Conservation (phyloP, 345 rosid species). For the Syzygium aromaticum region DNA sequence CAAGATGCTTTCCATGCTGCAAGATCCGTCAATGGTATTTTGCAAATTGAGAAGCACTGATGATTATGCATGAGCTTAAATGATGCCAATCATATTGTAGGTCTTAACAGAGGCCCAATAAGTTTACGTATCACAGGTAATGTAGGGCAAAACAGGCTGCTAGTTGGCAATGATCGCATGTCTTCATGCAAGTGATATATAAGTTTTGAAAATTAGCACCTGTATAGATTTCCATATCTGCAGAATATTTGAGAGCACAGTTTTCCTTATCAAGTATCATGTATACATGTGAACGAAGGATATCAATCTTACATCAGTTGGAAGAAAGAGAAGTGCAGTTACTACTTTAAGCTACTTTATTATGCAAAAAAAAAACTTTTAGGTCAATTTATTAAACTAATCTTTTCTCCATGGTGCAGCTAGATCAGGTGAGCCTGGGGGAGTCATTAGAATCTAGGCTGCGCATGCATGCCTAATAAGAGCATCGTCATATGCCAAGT, state of each 20-base stretch:
- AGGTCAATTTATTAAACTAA: neutral
- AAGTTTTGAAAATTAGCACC: neutral
- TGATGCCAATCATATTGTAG: neutral
- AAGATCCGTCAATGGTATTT: neutral
- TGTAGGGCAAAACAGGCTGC: neutral
- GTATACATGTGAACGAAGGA: neutral
- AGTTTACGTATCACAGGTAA: neutral
- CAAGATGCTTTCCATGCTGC: slow-evolving; percentile 69
- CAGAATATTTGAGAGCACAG: neutral
- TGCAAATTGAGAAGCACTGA: neutral
- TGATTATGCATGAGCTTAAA: neutral
- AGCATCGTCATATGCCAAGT: neutral
- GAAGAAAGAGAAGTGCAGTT: neutral
- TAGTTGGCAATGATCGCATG: neutral
- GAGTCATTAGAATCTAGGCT: neutral
- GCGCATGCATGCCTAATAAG: neutral
- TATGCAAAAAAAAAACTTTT: neutral
- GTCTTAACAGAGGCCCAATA: neutral
- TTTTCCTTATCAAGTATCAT: neutral
- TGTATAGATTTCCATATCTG: neutral
- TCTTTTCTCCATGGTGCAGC: neutral
- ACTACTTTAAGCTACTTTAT: neutral
- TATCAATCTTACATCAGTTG: neutral
- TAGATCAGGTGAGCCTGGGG: neutral
- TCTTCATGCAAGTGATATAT: neutral